These are phyloP conservation scores for Heliamphora pulchella DNA, from an alignment of 179 eudicot genomes.

Conservation along the genomic window DNA sequence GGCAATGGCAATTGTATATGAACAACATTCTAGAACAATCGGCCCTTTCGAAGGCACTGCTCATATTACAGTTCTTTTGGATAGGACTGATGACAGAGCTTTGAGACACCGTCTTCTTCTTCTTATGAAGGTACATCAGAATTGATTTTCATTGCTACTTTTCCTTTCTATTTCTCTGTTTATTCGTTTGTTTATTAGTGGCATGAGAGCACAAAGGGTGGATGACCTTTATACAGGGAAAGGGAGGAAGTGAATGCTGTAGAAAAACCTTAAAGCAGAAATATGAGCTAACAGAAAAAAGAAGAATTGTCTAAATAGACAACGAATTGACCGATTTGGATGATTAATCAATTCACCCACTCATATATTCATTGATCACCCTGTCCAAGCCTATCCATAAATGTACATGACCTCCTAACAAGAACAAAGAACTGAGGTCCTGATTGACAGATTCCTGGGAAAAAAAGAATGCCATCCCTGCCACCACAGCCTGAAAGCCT, in stretches of 20 bases:
- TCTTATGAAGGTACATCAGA: conserved; percentile 62
- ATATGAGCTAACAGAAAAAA: background rate
- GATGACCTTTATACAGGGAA: background rate
- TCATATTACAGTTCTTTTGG: conserved; percentile 87
- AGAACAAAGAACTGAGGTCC: too few species aligned
- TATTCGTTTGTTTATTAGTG: background rate
- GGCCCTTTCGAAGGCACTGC: conserved; percentile 98
- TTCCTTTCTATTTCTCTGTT: conserved; percentile 4
- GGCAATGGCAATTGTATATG: conserved; percentile 99
- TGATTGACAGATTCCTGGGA: too few species aligned
- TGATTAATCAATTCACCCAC: background rate
- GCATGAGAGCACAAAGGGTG: conserved; percentile 9
- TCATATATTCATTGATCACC: too few species aligned
- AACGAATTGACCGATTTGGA: background rate
- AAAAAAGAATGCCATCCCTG: too few species aligned
- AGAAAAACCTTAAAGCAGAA: too few species aligned
- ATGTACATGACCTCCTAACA: too few species aligned
- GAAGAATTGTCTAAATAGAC: background rate
- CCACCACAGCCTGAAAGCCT: too few species aligned
- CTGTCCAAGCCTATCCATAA: too few species aligned
- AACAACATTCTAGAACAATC: conserved; percentile 68
- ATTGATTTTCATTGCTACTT: background rate
- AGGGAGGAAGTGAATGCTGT: background rate
- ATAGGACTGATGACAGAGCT: conserved; percentile 96
- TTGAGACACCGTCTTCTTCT: conserved; percentile 95